Evolutionary conservation across 139 green algal genomes (phyloP), one percentile per base, ranked within the genome.

Genomic region (Coelastrella sp.): DNA sequence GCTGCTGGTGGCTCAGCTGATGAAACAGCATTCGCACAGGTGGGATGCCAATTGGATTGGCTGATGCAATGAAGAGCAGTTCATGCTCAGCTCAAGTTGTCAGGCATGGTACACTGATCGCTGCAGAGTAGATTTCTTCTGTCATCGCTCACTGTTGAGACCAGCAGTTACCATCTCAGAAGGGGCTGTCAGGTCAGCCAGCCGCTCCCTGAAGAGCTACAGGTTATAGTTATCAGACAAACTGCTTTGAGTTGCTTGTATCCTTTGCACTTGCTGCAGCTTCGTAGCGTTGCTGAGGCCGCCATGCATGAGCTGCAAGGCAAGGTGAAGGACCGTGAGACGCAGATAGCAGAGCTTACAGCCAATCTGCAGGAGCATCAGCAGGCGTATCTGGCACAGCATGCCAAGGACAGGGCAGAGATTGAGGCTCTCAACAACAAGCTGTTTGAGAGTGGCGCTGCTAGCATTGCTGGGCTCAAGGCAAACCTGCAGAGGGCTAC

Each of bases 271-370:
- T 7, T 20, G 0, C 15, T 78, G 14, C 91, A 95, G 86, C 91
- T 95, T 74, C 94, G 95, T 25, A 90, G 92, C 17, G 92, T 97
- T 35, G 95, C 96, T 6, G 92, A 96, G 78, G 91, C 94, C 4
- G 95, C 93, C 61, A 93, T 97, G 22, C 91, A 90, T 22, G 94
- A 96, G 63, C 91, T 98, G 78, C 94, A 96, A 85, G 25, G 27
- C 25, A 80, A 90, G 57, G 19, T 95, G 56, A 90, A 91, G 84
- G 92, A 94, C n/a, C 90, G 93, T 0, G 92, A 96, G n/a, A n/a
- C 25, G 59, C 89, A 89, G 59, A 27, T 93, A 4, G 89, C 72
- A 0, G 87, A 72, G 7, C 72, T 93, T 9, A 82, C 90, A 72
- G 81, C 82, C 60, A 91, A 89, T 60, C 78, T 94, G 68, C 88